These are phyloP conservation scores for Spirogloea muscicola DNA, from an alignment of 139 green algal species.

Conservation along the genomic window DNA sequence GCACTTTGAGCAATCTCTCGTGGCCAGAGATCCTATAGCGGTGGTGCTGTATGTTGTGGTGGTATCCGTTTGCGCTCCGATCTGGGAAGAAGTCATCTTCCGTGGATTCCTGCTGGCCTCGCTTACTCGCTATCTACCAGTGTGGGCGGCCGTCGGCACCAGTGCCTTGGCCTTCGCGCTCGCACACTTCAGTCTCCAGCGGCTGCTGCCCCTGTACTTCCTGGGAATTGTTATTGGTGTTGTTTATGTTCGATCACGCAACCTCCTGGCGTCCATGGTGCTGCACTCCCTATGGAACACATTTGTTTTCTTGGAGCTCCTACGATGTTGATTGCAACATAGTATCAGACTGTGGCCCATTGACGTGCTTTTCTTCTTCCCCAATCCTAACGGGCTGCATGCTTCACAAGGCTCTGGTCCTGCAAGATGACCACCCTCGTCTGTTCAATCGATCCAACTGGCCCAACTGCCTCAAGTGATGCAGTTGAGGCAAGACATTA, in stretches of 20 bases:
- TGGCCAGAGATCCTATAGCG: slow-evolving; percentile 56
- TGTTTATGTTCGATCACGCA: slow-evolving; percentile 67
- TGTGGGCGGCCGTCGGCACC: slow-evolving; percentile 45
- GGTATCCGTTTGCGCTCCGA: slow-evolving; percentile 71
- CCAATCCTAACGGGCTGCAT: no score
- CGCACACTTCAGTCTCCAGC: slow-evolving; percentile 79
- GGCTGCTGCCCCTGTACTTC: slow-evolving; percentile 78
- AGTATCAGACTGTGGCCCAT: no score
- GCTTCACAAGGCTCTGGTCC: no score
- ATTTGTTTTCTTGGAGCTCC: slow-evolving; percentile 59
- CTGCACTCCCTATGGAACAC: slow-evolving; percentile 80
- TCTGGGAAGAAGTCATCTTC: slow-evolving; percentile 96
- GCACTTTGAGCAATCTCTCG: slow-evolving; percentile 52
- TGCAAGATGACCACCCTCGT: no score
- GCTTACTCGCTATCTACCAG: slow-evolving; percentile 68
- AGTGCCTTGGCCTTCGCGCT: slow-evolving; percentile 73
- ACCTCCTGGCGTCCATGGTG: slow-evolving; percentile 71
- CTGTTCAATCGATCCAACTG: no score
- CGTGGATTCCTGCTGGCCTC: slow-evolving; percentile 86
- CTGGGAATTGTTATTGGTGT: slow-evolving; percentile 78
- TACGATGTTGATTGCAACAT: no score
- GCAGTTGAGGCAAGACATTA: no score
- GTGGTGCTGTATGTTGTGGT: slow-evolving; percentile 71
- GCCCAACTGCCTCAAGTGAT: no score
- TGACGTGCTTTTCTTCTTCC: no score